These are phyloP conservation scores for Endothia cerciana DNA, from an alignment of 2,329 filamentous ascomycete genomes.

Conservation along the genomic window DNA sequence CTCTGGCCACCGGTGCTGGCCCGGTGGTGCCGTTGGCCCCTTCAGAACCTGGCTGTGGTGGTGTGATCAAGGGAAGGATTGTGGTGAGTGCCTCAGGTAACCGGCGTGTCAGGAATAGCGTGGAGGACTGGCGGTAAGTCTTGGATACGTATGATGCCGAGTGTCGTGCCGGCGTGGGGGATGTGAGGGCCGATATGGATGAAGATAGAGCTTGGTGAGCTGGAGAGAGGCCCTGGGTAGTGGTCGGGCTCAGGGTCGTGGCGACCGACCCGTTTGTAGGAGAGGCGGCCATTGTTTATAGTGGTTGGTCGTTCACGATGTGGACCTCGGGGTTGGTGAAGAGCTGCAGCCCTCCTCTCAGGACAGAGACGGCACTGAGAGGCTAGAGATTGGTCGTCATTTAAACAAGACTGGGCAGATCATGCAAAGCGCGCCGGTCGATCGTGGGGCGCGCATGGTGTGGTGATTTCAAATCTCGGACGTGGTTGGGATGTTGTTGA, in stretches of 20 bases:
- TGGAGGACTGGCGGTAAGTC: conserved; percentile 90
- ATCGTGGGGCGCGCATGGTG: conserved; percentile 19
- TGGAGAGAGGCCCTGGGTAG: conserved; percentile 50
- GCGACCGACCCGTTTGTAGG: conserved; percentile 44
- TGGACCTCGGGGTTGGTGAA: background rate
- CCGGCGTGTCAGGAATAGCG: conserved; percentile 91
- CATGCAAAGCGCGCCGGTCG: background rate
- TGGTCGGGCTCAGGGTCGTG: conserved; percentile 50
- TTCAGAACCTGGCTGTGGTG: conserved; percentile 49
- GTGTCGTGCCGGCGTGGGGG: conserved; percentile 62
- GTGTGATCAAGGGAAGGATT: conserved; percentile 78
- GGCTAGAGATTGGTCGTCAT: conserved; percentile 18
- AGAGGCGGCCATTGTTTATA: conserved; percentile 23
- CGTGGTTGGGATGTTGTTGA: conserved; percentile 13
- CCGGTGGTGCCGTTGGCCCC: conserved; percentile 51
- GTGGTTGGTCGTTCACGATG: background rate
- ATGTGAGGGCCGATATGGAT: conserved; percentile 71
- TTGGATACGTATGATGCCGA: conserved; percentile 79
- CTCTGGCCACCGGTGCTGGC: conserved; percentile 75
- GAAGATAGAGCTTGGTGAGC: conserved; percentile 59
- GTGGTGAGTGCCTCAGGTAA: conserved; percentile 87
- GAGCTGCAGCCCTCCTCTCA: conserved; percentile 5
- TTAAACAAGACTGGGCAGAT: background rate
- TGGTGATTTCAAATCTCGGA: conserved; percentile 10
- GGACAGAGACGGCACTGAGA: conserved; percentile 13